A percentile compares a stretch with the other conserved stretches of the same genome.
Conservation (phyloP, 1,139 yeast genomes). For the Yamadazyma blattariae region DNA sequence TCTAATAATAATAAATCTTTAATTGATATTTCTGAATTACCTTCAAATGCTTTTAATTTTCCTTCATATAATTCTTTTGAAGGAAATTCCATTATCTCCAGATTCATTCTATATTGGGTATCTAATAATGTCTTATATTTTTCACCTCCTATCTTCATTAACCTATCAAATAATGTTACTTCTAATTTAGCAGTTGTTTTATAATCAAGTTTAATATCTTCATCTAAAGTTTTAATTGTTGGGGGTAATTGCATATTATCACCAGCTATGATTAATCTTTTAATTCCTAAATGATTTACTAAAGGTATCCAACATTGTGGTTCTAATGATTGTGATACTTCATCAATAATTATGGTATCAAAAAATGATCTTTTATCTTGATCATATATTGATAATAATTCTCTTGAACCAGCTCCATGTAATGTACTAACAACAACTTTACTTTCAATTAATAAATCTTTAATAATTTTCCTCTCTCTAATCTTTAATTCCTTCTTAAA, state of each 20-base stretch:
- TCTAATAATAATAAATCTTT: slow-evolving; percentile 53
- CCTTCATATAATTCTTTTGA: slow-evolving; percentile 65
- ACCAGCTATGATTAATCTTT: slow-evolving; percentile 71
- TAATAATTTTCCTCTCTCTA: slow-evolving; percentile 64
- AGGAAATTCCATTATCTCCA: slow-evolving; percentile 74
- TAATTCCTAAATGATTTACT: slow-evolving; percentile 58
- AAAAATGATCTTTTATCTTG: slow-evolving; percentile 43
- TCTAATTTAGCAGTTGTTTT: slow-evolving; percentile 44
- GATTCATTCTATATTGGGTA: slow-evolving; percentile 86
- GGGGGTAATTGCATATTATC: slow-evolving; percentile 90
- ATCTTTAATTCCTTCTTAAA: slow-evolving; percentile 65
- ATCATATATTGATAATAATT: slow-evolving; percentile 49
- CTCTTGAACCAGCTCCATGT: slow-evolving; percentile 83
- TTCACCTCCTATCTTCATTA: slow-evolving; percentile 51
- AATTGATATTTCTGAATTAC: slow-evolving; percentile 54
- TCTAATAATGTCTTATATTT: slow-evolving; percentile 54
- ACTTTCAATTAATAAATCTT: slow-evolving; percentile 56
- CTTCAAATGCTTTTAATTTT: slow-evolving; percentile 57
- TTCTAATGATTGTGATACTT: slow-evolving; percentile 90
- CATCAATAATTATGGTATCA: slow-evolving; percentile 87
- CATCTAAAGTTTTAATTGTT: slow-evolving; percentile 51
- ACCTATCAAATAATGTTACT: slow-evolving; percentile 75
- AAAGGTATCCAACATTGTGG: slow-evolving; percentile 98
- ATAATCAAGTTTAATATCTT: slow-evolving; percentile 23
- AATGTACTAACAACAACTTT: slow-evolving; percentile 77